Base-by-base conservation (phyloP, 2,329 filamentous ascomycete species). In the Cladosporium colombiae region DNA sequence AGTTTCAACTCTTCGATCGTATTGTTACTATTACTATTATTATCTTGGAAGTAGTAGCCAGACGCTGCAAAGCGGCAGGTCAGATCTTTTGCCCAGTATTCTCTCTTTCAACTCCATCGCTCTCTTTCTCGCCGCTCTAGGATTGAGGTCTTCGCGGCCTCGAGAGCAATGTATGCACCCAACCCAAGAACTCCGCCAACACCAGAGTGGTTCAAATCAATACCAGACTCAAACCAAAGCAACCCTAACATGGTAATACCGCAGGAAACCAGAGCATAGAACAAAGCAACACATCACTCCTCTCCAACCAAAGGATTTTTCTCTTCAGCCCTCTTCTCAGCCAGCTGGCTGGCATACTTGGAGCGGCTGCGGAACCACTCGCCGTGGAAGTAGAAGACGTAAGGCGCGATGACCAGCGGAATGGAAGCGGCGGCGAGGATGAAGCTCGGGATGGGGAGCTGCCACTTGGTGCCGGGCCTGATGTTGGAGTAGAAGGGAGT, bases 341-440 rank as follows among this genome's bases (percentile, higher is more conserved):
- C 84, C 70, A 85, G 85, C 63, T 80, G 78, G 44, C 80, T 82
- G 55, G 62, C 62, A 10, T 52, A 65, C 55, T 50, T 50, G 25
- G 62, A 65, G 53, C 76, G 78, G n/a, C 72, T 77, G 3, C 85
- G 77, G 63, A 87, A 70, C 63, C 65, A 69, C 21, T 65, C 66
- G 33, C 74, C 74, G 16, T 81, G 46, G 75, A 73, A 81, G 70
- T 86, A 88, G 69, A 88, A 83, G 21, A 84, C 71, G 67, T 84
- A 86, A 3, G 87, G 83, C 0, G 85, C 83, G 52, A 82, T 79
- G 11, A 83, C 80, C 5, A 88, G 79, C 23, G 85, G 71, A 1
- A 85, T 73, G 1, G 82, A 80, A 33, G 88, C 70, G 35, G 76
- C 80, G 0, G 81, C 83, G 0, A 88, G 80, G 7, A 87, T 80